A percentile compares a stretch with the other conserved stretches of the same genome.
Evolutionary conservation across 2,329 filamentous ascomycete species (phyloP).

Genomic region (Beauveria pseudobassiana): DNA sequence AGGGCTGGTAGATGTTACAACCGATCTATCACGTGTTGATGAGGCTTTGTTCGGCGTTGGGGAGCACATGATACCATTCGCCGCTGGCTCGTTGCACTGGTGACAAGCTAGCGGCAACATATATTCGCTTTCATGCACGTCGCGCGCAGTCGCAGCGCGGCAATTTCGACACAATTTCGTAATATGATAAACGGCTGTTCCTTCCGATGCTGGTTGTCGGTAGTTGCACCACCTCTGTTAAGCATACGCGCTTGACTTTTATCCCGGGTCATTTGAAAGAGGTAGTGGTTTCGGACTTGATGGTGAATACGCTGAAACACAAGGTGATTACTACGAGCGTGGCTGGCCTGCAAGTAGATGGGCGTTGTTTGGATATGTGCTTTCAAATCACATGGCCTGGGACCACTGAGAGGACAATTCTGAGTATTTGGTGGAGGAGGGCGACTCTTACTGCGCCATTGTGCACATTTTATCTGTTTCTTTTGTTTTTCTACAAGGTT

Average conservation of each 20-base stretch:
- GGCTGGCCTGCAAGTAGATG: background rate
- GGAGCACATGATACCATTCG: constrained; percentile 12
- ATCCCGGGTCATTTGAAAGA: background rate
- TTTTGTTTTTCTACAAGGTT: background rate
- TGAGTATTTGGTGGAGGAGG: background rate
- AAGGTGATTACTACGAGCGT: background rate
- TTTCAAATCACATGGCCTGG: background rate
- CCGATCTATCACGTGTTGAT: background rate
- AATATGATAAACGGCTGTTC: background rate
- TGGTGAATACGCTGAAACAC: background rate
- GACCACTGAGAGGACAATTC: background rate
- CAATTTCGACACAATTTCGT: background rate
- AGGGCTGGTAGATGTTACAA: constrained; percentile 48
- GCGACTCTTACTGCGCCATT: background rate
- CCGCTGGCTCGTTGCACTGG: background rate
- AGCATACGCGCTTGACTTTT: background rate
- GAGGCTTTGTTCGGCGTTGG: constrained; percentile 8
- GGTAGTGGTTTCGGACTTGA: background rate
- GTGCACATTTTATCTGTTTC: background rate
- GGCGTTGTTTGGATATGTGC: background rate
- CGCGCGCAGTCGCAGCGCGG: background rate
- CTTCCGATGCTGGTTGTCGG: background rate
- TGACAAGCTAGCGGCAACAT: background rate
- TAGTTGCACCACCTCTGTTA: no score
- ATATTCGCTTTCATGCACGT: constrained; percentile 7